These are phyloP conservation scores for Trebouxiophyceae sp. DNA, from an alignment of 163 green algal genomes.

Conservation along the genomic window DNA sequence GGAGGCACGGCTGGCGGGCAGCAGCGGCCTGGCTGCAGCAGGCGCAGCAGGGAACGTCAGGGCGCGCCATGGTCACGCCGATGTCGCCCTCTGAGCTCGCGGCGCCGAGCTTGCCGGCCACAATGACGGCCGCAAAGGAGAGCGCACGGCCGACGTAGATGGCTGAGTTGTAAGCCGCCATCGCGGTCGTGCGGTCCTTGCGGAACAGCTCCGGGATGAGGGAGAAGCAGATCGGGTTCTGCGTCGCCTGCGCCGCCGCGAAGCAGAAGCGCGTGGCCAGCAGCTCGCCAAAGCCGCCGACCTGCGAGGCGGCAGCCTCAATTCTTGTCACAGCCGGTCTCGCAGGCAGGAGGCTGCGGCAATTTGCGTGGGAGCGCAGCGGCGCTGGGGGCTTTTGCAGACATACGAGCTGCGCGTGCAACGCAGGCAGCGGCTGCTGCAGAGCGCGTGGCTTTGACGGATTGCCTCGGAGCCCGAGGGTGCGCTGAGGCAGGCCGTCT, in stretches of 20 bases:
- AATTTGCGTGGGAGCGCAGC: too few relatives aligned
- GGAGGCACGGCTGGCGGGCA: too few relatives aligned
- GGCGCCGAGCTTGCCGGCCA: slow-evolving; percentile 46
- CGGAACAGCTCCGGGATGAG: slow-evolving; percentile 89
- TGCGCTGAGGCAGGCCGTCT: too few relatives aligned
- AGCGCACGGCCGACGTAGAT: slow-evolving; percentile 82
- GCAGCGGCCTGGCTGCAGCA: too few relatives aligned
- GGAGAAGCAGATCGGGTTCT: slow-evolving; percentile 83
- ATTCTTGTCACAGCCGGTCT: too few relatives aligned
- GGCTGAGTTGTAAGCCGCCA: slow-evolving; percentile 82
- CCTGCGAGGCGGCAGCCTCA: too few relatives aligned
- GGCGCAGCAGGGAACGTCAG: neutral
- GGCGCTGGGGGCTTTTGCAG: too few relatives aligned
- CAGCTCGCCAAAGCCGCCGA: slow-evolving; percentile 57
- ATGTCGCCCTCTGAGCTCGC: slow-evolving; percentile 14
- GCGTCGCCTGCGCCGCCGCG: slow-evolving; percentile 63
- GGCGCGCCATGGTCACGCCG: slow-evolving; percentile 28
- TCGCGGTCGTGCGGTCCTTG: slow-evolving; percentile 63
- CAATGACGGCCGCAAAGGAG: slow-evolving; percentile 65
- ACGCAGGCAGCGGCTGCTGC: too few relatives aligned
- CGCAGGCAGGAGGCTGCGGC: too few relatives aligned
- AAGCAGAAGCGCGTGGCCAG: slow-evolving; percentile 59
- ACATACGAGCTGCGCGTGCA: too few relatives aligned
- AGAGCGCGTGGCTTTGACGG: too few relatives aligned
- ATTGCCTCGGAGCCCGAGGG: too few relatives aligned